Evolutionary conservation across 805 yeast genomes (phyloP), one percentile per base, ranked within the genome.

Genomic region (Dipodascus albidus): DNA sequence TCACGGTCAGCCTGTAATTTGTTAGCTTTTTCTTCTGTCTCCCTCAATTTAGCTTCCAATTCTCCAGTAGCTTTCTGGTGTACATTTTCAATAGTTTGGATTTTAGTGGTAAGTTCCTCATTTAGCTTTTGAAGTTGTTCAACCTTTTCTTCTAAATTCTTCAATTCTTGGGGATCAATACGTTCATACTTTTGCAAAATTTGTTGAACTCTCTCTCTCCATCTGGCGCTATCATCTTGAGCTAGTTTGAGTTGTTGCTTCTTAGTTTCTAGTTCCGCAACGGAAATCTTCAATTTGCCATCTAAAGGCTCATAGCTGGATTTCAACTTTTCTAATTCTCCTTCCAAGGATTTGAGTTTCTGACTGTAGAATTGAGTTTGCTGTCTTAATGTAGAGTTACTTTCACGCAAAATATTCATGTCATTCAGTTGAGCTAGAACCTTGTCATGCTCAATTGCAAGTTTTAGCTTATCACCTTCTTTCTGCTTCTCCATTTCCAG

Each of bases 351-450:
- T 44, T 61, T 59, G 14, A 72, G 67, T 52, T 63, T 67, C 15
- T 62, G 58, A 21, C 64, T 54, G 47, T 66, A 66, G 2, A 61
- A 55, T 22, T 65, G 64, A 53, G 73, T 68, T 52, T 82, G 87
- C 53, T 71, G 70, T 51, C 90, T 74, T 58, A 85, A 70, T 1
- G 86, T 77, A 6, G 74, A 69, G 60, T 85, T 85, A 59, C 87
- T 82, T 64, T 85, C 91, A 52, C 85, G 73, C 53, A 85, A 66
- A 23, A 83, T 69, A 59, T 78, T 80, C 64, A 85, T 65, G 57
- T 83, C 84, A 54, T 81, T 76, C 51, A 83, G 68, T 60, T 81
- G 83, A 50, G 74, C 73, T 54, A 75, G 55, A 20, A 83, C 62
- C 47, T 73, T 70, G 3, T 71, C 66, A 53, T 80, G 81, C 51